A percentile compares a stretch with the other conserved stretches of the same genome.
Evolutionary conservation across 176 grass and related monocot species (phyloP).

Genomic region (Tuctoria greenei): DNA sequence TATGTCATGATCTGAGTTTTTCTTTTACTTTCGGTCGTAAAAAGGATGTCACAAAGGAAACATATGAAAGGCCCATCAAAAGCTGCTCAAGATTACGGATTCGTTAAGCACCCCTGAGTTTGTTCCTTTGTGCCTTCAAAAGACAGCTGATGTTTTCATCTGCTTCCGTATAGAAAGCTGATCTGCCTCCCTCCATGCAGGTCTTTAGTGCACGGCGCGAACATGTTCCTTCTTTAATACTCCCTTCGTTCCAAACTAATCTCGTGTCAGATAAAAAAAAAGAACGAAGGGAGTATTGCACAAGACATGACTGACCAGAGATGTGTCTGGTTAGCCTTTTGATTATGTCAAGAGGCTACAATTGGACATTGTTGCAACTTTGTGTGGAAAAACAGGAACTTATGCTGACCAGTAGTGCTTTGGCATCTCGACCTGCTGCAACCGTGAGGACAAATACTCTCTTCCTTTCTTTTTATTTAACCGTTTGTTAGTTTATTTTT

Average conservation of each 20-base stretch:
- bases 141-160: not conserved
- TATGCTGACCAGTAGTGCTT: not conserved
- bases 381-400: not conserved
- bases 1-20: not conserved
- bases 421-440: not conserved
- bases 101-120: constrained; percentile 85
- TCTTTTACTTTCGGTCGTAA: constrained; percentile 27
- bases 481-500: too few species aligned
- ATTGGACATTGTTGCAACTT: not conserved
- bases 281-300: too few species aligned
- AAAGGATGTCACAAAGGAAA: constrained; percentile 88
- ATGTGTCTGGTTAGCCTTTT: constrained; percentile 56
- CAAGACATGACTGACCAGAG: constrained; percentile 99
- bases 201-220: constrained; percentile 78
- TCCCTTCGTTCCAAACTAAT: too few species aligned
- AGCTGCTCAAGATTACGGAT: constrained; percentile 75
- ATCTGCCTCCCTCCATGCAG: constrained; percentile 37
- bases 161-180: constrained; percentile 36
- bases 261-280: too few species aligned
- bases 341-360: constrained; percentile 29
- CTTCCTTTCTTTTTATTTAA: too few species aligned
- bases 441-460: not conserved
- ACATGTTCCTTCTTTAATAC: constrained; percentile 88
- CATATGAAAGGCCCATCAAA: constrained; percentile 90
- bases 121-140: constrained; percentile 45